Evolutionary conservation across 176 grass and related monocot genomes (phyloP), one percentile per base, ranked within the genome.

Genomic region (Hordeum vulgare): DNA sequence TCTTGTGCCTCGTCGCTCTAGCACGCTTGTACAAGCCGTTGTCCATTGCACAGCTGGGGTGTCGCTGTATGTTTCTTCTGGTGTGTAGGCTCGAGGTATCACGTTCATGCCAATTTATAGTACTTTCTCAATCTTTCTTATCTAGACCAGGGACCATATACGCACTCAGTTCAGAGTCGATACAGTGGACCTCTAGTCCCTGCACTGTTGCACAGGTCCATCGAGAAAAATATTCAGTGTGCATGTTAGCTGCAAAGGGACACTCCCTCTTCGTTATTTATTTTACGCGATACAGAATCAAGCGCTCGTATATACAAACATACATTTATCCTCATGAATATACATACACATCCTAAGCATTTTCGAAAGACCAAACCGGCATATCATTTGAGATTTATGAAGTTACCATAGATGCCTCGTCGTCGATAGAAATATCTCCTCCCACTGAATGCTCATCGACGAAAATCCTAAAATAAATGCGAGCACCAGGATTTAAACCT

Each of bases 1-100:
- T 11, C 77, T 77, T 89, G 63, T 81, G 82, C 77, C 75, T 89
- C 28, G 75, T 76, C 14, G 70, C 87, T 49, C 76, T 68, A 29
- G 70, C 70, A 17, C 62, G 70, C 61, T 89, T 85, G 87, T 85
- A 81, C 62, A 81, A 53, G 7, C 62, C 29, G 2, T 33, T 63
- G 71, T 84, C 87, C 69, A 89, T 89, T 77, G 23, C 74, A 61
- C 28, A 12, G 12, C 36, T 18, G 60, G 58, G 40, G 9, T 40
- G 28, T 21, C 17, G 13, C 17, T 82, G 3, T 31, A 8, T 33
- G 11, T 75, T 47, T 47, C 0, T 53, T 11, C 8, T 61, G 35
- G 77, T 70, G 71, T 61, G 62, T 69, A 62, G 29, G 77, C 51
- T 81, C 11, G 5, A 67, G 81, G 76, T 9, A 45, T 14, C n/a